These are phyloP conservation scores for Aspergillus fumigatiaffinis DNA, from an alignment of 2,329 filamentous ascomycete genomes.

Conservation along the genomic window DNA sequence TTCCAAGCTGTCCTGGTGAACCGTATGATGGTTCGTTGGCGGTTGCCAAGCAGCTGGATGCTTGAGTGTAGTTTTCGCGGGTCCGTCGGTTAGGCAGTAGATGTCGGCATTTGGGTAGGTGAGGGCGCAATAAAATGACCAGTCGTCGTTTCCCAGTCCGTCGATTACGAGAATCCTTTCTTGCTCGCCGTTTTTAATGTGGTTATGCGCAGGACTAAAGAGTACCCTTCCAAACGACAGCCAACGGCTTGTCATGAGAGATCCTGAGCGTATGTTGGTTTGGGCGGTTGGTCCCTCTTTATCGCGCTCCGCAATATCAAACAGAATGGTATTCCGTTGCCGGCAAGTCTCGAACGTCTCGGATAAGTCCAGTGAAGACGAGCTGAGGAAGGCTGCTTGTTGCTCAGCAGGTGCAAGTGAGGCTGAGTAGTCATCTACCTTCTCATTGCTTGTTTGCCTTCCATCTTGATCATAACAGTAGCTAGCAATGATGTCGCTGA, in stretches of 20 bases:
- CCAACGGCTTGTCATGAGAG: conserved; percentile 50
- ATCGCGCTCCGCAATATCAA: conserved; percentile 41
- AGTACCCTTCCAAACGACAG: conserved; percentile 49
- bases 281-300: conserved; percentile 39
- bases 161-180: conserved; percentile 47
- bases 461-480: conserved; percentile 38
- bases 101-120: conserved; percentile 45
- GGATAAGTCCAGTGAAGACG: conserved; percentile 19
- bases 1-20: conserved; percentile 39
- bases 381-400: conserved; percentile 25
- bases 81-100: conserved; percentile 40
- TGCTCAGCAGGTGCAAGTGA: conserved; percentile 18
- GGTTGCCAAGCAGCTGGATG: conserved; percentile 42
- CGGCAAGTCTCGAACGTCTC: conserved; percentile 27
- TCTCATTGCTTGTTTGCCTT: conserved; percentile 17
- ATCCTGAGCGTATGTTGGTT: conserved; percentile 47
- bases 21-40: conserved; percentile 41
- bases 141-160: conserved; percentile 49
- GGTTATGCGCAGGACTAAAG: conserved; percentile 48
- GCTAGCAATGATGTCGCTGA: conserved; percentile 52
- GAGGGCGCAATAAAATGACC: conserved; percentile 50
- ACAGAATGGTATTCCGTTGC: conserved; percentile 30
- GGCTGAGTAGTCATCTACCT: conserved; percentile 18
- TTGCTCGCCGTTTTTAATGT: conserved; percentile 38
- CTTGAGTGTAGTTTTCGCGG: conserved; percentile 27